These are phyloP conservation scores for Saccharomycopsis malanga DNA, from an alignment of 805 yeast genomes.

Conservation along the genomic window DNA sequence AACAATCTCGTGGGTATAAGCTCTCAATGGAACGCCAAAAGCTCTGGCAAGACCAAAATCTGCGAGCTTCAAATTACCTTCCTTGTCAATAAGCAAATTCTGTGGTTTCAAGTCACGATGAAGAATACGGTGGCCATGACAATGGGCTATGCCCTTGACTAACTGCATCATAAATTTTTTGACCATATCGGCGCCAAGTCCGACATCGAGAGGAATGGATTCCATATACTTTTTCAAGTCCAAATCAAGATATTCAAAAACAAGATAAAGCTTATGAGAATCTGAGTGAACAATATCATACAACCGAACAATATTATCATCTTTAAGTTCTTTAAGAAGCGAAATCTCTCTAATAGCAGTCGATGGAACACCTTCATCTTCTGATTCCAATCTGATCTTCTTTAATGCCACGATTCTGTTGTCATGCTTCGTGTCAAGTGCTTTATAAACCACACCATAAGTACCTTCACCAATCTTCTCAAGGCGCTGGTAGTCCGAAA, in stretches of 20 bases:
- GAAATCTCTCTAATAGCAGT: constrained; percentile 97
- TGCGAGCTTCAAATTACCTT: constrained; percentile 84
- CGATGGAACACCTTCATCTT: constrained; percentile 97
- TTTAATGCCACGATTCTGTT: constrained; percentile 94
- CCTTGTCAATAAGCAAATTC: constrained; percentile 87
- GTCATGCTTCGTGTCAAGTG: constrained; percentile 79
- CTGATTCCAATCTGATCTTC: constrained; percentile 91
- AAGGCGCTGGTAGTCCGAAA: constrained; percentile 85
- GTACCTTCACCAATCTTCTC: constrained; percentile 98
- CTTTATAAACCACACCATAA: constrained; percentile 96
- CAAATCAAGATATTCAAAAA: constrained; percentile 87
- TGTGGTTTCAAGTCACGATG: constrained; percentile 98
- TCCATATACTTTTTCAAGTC: constrained; percentile 98
- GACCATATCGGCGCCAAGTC: constrained; percentile 82
- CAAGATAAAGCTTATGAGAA: constrained; percentile 83
- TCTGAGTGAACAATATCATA: constrained; percentile 95
- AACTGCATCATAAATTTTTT: constrained; percentile 90
- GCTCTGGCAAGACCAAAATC: constrained; percentile 97
- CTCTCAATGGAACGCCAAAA: constrained; percentile 93
- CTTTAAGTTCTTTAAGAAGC: constrained; percentile 83
- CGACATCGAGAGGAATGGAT: constrained; percentile 82
- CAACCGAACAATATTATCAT: constrained; percentile 85
- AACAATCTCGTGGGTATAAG: constrained; percentile 96
- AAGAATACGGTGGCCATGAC: constrained; percentile 89
- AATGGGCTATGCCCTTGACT: constrained; percentile 83